A percentile compares a stretch with the other conserved stretches of the same genome.
Conservation (phyloP, 345 rosid species). For the Eucalyptus regnans region DNA sequence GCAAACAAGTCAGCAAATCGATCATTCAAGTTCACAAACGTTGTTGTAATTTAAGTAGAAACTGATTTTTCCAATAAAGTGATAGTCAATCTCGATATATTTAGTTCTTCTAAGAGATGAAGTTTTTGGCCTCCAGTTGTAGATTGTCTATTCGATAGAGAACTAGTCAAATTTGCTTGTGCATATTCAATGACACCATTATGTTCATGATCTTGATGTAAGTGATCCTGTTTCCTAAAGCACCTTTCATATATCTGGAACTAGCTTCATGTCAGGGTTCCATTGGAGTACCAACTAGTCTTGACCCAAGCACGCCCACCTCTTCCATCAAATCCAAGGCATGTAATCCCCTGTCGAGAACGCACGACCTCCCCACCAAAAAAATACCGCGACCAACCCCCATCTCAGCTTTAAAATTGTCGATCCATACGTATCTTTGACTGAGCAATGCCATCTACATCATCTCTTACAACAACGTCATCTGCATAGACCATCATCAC, state of each 20-base stretch:
- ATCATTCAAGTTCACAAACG: neutral
- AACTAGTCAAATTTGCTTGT: neutral
- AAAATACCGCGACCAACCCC: accelerated
- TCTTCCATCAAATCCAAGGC: neutral
- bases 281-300: neutral
- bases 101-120: neutral
- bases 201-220: neutral
- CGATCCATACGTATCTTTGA: neutral
- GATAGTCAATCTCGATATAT: neutral
- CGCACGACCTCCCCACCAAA: neutral
- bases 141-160: neutral
- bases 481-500: neutral
- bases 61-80: neutral
- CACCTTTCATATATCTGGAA: neutral
- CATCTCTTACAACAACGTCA: neutral
- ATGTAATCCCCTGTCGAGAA: neutral
- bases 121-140: neutral
- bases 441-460: neutral
- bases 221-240: neutral
- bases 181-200: neutral
- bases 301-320: neutral
- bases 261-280: neutral
- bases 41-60: neutral
- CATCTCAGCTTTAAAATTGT: neutral
- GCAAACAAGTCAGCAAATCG: neutral